A percentile compares a stretch with the other conserved stretches of the same genome.
These are phyloP conservation scores for Fusarium lyarnte DNA, from an alignment of 2,329 filamentous ascomycete species.

Conservation along the genomic window DNA sequence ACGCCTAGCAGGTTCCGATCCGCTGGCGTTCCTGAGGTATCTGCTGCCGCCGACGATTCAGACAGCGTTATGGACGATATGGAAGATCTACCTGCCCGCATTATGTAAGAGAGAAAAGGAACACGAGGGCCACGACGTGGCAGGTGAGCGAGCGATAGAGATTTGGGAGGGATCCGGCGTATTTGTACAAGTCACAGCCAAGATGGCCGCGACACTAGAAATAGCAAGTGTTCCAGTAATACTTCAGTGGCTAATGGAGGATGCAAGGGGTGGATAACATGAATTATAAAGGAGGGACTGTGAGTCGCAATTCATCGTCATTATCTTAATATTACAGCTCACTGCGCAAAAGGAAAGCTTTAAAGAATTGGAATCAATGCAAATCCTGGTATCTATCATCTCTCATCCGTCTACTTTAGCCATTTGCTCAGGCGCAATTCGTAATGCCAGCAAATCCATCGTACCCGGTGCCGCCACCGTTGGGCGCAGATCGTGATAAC, in stretches of 20 bases:
- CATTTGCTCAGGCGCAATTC: constrained; percentile 3
- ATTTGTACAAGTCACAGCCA: constrained; percentile 11
- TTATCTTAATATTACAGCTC: neutral
- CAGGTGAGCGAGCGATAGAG: neutral
- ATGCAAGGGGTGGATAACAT: neutral
- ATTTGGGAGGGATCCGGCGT: neutral
- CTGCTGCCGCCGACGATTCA: constrained; percentile 34
- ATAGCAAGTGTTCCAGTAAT: constrained; percentile 21
- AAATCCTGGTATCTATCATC: constrained; percentile 21
- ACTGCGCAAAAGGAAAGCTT: neutral
- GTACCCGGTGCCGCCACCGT: neutral
- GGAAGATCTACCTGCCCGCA: constrained; percentile 54
- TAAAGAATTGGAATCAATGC: neutral
- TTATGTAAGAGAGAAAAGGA: constrained; percentile 14
- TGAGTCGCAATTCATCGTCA: constrained; percentile 2
- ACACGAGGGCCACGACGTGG: neutral
- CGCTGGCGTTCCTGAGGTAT: constrained; percentile 13
- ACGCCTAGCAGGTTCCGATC: constrained; percentile 45
- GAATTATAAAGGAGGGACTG: constrained; percentile 4
- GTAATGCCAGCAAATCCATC: neutral
- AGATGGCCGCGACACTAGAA: constrained; percentile 15
- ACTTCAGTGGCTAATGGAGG: constrained; percentile 1
- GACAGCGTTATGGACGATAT: constrained; percentile 56
- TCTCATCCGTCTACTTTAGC: constrained; percentile 23
- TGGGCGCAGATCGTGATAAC: constrained; percentile 6